Percentiles rank a stretch among this genome's conserved stretches.
phyloP scores from a whole-genome alignment of 2,329 filamentous ascomycete genomes.

The Penicillium oxalicum region DNA sequence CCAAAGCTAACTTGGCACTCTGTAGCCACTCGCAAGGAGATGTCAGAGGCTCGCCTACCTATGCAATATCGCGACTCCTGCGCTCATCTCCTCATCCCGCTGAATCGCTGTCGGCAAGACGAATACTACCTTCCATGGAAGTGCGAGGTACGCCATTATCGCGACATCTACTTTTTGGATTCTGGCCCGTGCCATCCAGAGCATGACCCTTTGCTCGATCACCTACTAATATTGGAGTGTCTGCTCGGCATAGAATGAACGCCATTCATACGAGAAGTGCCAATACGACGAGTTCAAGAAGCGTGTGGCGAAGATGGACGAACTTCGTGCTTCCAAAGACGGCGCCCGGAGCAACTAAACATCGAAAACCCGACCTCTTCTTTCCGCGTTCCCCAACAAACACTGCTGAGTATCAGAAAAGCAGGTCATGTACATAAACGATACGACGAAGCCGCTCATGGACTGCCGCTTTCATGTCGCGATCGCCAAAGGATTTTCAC shows the following conservation, averaged over 20 bases:
- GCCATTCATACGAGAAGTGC: conserved; percentile 98
- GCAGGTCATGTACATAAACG: conserved; percentile 37
- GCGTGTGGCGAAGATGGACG: conserved; percentile 97
- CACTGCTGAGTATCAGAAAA: conserved; percentile 20
- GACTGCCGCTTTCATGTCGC: conserved; percentile 31
- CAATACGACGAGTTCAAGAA: conserved; percentile 99
- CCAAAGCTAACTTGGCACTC: conserved; percentile 12
- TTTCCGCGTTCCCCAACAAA: conserved; percentile 21
- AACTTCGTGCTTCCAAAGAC: conserved; percentile 78
- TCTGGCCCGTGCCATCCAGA: too few species aligned
- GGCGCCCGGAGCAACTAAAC: conserved; percentile 76
- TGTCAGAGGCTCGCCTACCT: conserved; percentile 84
- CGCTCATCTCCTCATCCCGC: conserved; percentile 85
- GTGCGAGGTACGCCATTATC: conserved; percentile 66
- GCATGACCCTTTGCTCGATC: background rate
- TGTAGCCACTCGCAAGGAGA: conserved; percentile 63
- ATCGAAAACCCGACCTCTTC: conserved; percentile 3
- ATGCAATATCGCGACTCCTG: conserved; percentile 92
- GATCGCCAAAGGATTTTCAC: conserved; percentile 7
- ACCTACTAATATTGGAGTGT: conserved; percentile 1
- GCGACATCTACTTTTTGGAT: background rate
- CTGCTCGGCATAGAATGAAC: conserved; percentile 62
- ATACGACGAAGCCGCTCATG: conserved; percentile 32
- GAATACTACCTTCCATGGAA: conserved; percentile 97
- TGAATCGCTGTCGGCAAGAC: conserved; percentile 89